Percentiles rank a stretch among this genome's conserved stretches.
These are phyloP conservation scores for Colletotrichum lupini DNA, from an alignment of 2,329 filamentous ascomycete genomes.

Conservation along the genomic window DNA sequence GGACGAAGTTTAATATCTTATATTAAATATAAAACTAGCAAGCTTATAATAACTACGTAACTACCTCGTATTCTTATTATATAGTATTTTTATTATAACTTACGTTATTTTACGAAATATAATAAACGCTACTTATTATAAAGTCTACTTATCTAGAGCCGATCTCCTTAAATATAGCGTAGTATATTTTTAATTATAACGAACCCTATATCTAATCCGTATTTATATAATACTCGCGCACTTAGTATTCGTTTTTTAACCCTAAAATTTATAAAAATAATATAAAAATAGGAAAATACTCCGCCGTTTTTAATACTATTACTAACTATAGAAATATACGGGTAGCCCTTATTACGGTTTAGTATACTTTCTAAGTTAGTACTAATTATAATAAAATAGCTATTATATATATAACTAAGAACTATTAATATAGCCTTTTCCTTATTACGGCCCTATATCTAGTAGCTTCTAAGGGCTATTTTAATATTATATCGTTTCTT, in stretches of 20 bases:
- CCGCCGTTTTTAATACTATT: not conserved
- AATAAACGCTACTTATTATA: not conserved
- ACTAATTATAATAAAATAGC: conserved; percentile 1
- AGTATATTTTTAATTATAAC: conserved; percentile 2
- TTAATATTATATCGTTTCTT: conserved; percentile 5
- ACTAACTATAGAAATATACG: not conserved
- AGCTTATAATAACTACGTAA: not conserved
- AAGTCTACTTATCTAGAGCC: not conserved
- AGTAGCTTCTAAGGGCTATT: not conserved
- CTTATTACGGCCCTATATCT: conserved; percentile 1
- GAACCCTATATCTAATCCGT: not conserved
- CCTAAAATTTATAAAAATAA: not conserved
- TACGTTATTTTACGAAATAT: not conserved
- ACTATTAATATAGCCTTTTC: not conserved
- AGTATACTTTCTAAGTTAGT: not conserved
- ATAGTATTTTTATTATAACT: not conserved
- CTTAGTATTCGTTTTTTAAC: conserved; percentile 13
- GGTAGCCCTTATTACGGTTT: not conserved
- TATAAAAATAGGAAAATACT: not conserved
- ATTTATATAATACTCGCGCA: not conserved
- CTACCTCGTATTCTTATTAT: not conserved
- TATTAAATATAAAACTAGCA: not conserved
- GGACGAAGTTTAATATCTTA: not conserved
- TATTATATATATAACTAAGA: not conserved
- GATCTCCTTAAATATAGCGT: not conserved